Base-by-base conservation (phyloP, 2,329 filamentous ascomycete genomes). In the Raffaelea arxii region DNA sequence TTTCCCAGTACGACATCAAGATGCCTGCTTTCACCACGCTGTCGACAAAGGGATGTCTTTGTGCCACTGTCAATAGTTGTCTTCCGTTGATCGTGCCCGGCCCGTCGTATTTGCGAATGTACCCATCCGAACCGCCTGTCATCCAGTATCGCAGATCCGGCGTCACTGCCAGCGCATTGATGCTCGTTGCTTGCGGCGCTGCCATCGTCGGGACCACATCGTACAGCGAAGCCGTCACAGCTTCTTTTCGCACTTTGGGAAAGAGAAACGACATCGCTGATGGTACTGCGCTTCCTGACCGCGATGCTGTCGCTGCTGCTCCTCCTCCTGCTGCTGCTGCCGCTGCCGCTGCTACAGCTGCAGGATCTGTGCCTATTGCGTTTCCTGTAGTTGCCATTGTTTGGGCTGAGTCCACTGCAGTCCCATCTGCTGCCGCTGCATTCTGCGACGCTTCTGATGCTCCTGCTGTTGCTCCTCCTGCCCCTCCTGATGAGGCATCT, bases 171-270 rank as follows among this genome's bases (percentile, higher is more conserved):
- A 98, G 78, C 10, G 89, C 84, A 60, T 98, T 98, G 65, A 98
- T 87, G 45, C 89, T 96, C 3, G 92, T 98, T 51, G 88, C 86
- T 62, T 96, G 90, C 1, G 92, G 92, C 3, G 92, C 92, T 2
- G 92, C 92, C 68, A 97, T 97, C 21, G 92, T 97, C 2, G 92
- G 92, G 1, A 95, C 84, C 50, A 98, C 95, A 61, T 98, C 92
- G 69, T 97, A 98, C 2, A 84, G 78, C 36, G 74, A 70, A 14
- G 92, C 91, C 2, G 75, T 82, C 43, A 94, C 68, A n/a, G 81
- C 85, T 59, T 94, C 89, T 11, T 82, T 74, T 1, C 86, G 79
- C n/a, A 89, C 74, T 43, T 68, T 72, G 1, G 82, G 84, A 41
- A 77, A 79, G 56, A 62, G 70, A 51, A 55, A 61, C 38, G 57